These are phyloP conservation scores for Physaria fendleri DNA, from an alignment of 345 rosid species.

Conservation along the genomic window DNA sequence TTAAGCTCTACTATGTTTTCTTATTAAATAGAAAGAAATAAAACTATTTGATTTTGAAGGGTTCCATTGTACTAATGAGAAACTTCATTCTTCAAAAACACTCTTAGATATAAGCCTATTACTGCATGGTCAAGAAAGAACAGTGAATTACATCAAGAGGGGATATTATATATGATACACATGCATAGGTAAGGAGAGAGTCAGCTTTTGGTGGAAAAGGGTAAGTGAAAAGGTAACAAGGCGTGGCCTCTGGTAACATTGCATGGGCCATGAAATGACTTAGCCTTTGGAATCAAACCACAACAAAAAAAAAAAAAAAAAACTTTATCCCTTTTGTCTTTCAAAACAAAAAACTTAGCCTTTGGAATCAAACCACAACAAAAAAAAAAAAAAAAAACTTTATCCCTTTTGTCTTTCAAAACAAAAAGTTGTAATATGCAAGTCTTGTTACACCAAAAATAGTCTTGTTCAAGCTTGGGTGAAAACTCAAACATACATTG, in stretches of 20 bases:
- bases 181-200: slow-evolving; percentile 14
- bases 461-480: background rate
- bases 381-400: slow-evolving; percentile 12
- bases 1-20: background rate
- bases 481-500: background rate
- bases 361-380: slow-evolving; percentile 23
- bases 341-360: slow-evolving; percentile 11
- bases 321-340: slow-evolving; percentile 26
- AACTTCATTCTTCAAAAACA: background rate
- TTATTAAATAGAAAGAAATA: background rate
- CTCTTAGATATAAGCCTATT: slow-evolving; percentile 6
- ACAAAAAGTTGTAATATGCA: background rate
- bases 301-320: slow-evolving; percentile 4
- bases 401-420: slow-evolving; percentile 22
- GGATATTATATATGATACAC: slow-evolving; percentile 13
- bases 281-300: slow-evolving; percentile 26
- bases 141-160: slow-evolving; percentile 9
- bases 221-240: slow-evolving; percentile 29
- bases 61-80: background rate
- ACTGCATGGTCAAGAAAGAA: slow-evolving; percentile 25
- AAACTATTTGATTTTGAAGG: background rate
- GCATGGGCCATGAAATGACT: slow-evolving; percentile 34
- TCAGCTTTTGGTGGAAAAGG: slow-evolving; percentile 32
- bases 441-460: background rate
- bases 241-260: slow-evolving; percentile 35